Conservation (phyloP, 1,139 yeast species). For the Blastobotrys apis region DNA sequence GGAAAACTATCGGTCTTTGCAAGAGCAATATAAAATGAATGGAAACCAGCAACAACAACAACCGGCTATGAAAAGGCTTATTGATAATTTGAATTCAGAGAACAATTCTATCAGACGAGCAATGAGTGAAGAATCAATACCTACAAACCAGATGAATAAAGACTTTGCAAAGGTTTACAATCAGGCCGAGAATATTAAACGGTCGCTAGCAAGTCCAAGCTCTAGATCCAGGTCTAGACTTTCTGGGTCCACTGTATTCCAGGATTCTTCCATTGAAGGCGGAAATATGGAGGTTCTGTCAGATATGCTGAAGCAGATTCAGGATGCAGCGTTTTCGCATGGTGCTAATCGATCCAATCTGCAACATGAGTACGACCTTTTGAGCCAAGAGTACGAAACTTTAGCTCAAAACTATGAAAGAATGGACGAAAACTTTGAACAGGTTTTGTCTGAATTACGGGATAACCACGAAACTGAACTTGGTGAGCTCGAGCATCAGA, state of each 20-base stretch:
- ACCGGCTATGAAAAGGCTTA: neutral
- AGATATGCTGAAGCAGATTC: conserved; percentile 13
- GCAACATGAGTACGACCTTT: conserved; percentile 12
- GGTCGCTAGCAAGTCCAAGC: conserved; percentile 9
- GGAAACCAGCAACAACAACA: neutral
- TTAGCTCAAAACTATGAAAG: conserved; percentile 7
- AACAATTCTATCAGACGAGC: neutral
- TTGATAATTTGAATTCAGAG: neutral
- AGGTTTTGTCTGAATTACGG: conserved; percentile 9
- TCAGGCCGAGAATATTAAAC: conserved; percentile 16
- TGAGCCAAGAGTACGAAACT: conserved; percentile 7
- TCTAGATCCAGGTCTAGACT: conserved; percentile 11
- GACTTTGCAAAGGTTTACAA: conserved; percentile 8
- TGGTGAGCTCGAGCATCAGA: conserved; percentile 4
- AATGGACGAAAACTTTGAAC: conserved; percentile 5
- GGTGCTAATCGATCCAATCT: conserved; percentile 7
- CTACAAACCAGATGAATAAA: neutral
- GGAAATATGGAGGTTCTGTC: conserved; percentile 7
- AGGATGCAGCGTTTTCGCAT: conserved; percentile 14
- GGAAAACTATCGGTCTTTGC: neutral
- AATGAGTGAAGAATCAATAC: neutral
- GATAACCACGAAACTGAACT: conserved; percentile 9
- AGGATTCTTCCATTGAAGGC: neutral
- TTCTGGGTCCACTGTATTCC: conserved; percentile 1
- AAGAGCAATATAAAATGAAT: neutral